phyloP scores from a whole-genome alignment of 192 early-diverging fungal genomes.

The Mortierella claussenii region DNA sequence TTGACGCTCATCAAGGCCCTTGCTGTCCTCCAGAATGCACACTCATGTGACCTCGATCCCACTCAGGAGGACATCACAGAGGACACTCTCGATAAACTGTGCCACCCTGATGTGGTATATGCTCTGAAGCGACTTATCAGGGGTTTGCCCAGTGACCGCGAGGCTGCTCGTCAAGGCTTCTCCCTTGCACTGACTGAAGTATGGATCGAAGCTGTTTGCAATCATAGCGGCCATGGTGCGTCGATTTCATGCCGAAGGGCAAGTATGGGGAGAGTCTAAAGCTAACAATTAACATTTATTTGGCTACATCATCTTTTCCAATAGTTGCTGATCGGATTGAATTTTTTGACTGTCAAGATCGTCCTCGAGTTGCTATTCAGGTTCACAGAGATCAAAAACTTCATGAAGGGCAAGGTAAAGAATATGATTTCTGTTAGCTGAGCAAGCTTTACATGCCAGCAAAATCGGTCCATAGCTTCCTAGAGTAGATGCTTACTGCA shows the following conservation, averaged over 20 bases:
- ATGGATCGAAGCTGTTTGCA: neutral
- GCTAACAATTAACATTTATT: too few species aligned
- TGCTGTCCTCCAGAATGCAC: constrained; percentile 62
- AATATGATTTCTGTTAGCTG: too few species aligned
- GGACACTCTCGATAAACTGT: constrained; percentile 70
- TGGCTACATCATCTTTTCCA: neutral
- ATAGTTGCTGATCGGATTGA: constrained; percentile 47
- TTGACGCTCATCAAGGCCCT: constrained; percentile 68
- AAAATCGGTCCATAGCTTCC: too few species aligned
- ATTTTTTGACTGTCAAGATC: constrained; percentile 59
- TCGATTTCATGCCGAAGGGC: too few species aligned
- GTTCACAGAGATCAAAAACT: constrained; percentile 68
- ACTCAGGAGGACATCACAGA: constrained; percentile 60
- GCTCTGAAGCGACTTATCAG: constrained; percentile 86
- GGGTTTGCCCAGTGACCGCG: constrained; percentile 86
- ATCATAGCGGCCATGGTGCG: too few species aligned
- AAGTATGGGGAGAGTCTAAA: too few species aligned
- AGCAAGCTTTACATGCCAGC: too few species aligned
- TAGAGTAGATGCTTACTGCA: too few species aligned
- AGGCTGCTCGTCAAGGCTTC: constrained; percentile 95
- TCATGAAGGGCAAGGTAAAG: constrained; percentile 71
- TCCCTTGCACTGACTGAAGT: constrained; percentile 92
- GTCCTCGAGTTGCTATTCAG: constrained; percentile 78
- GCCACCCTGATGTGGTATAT: constrained; percentile 87
- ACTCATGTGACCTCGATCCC: constrained; percentile 35